Evolutionary conservation across 2,329 filamentous ascomycete genomes (phyloP).

Genomic region (Nothomitra cinnamomea): DNA sequence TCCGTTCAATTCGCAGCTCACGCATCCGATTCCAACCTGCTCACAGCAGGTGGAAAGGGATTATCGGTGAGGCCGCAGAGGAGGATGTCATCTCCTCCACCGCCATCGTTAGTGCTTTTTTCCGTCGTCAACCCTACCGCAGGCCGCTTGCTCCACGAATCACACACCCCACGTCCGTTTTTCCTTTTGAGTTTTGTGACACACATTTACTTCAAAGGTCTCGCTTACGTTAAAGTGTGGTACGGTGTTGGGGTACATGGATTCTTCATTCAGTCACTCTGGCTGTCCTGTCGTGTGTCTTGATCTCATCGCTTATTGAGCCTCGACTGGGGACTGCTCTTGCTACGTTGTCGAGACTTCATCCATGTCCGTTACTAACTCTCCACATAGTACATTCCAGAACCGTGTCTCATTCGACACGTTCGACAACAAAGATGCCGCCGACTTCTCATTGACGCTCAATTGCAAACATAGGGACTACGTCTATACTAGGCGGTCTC

Average conservation of each 20-base stretch:
- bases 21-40: neutral
- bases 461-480: slow-evolving; percentile 79
- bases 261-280: too few relatives aligned
- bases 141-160: slow-evolving; percentile 9
- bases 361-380: neutral
- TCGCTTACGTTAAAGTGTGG: too few relatives aligned
- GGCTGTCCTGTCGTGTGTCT: too few relatives aligned
- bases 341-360: neutral
- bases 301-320: neutral
- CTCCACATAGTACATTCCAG: slow-evolving; percentile 38
- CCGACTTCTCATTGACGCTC: slow-evolving; percentile 62
- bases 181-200: neutral
- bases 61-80: slow-evolving; percentile 7
- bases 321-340: neutral
- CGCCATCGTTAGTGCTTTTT: slow-evolving; percentile 18
- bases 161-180: neutral
- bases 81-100: slow-evolving; percentile 22
- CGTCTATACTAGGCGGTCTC: slow-evolving; percentile 59
- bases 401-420: slow-evolving; percentile 60
- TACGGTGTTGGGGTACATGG: too few relatives aligned
- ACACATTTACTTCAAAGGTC: neutral
- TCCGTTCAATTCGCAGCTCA: slow-evolving; percentile 10
- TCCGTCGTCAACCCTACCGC: slow-evolving; percentile 8
- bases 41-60: slow-evolving; percentile 2
- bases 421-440: slow-evolving; percentile 47